Evolutionary conservation across 495 filamentous ascomycete genomes (phyloP), one percentile per base, ranked within the genome.

Genomic region (Aspergillus steynii): DNA sequence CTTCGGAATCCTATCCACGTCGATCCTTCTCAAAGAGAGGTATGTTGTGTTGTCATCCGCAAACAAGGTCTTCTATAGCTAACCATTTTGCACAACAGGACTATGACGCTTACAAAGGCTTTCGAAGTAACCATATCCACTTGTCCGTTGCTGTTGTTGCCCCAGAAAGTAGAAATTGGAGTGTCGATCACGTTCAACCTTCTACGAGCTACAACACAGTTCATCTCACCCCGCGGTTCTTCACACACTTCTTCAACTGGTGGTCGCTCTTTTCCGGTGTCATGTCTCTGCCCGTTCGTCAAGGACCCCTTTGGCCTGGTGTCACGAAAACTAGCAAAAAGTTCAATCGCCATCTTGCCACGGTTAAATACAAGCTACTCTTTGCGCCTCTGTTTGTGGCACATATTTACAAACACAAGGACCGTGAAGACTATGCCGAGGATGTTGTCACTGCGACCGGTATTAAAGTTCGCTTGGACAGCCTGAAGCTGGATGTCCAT

Each of bases 381-480:
- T 80, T 99, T 14, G 95, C 96, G 2, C 95, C 95, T 1, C 79
- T 99, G 5, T 99, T 95, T 68, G 85, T 98, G 53, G 93, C 92
- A 59, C 95, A 99, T 61, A 91, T 99, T 46, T 99, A 99, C 79
- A 98, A 97, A 74, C 96, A 99, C 76, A 96, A 97, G 67, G 96
- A 98, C 67, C 87, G 85, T 3, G 93, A 96, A 70, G 93, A 97
- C 53, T 90, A 89, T 69, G 81, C 83, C 1, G 88, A 93, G 62
- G 87, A 89, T 65, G 80, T 86, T 4, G 91, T 97, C 26, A 92
- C 91, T 53, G 94, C 93, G 1, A 99, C 95, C 14, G 95, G 95
- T 25, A 81, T 98, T 54, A 99, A 99, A 73, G 88, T 96, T 66
- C 88, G 92, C 37, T 82, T 99, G 48, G 93, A 98, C 69, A 96